Evolutionary conservation across 495 filamentous ascomycete species (phyloP), one percentile per base, ranked within the genome.

Genomic region (Penicillium nucicola): DNA sequence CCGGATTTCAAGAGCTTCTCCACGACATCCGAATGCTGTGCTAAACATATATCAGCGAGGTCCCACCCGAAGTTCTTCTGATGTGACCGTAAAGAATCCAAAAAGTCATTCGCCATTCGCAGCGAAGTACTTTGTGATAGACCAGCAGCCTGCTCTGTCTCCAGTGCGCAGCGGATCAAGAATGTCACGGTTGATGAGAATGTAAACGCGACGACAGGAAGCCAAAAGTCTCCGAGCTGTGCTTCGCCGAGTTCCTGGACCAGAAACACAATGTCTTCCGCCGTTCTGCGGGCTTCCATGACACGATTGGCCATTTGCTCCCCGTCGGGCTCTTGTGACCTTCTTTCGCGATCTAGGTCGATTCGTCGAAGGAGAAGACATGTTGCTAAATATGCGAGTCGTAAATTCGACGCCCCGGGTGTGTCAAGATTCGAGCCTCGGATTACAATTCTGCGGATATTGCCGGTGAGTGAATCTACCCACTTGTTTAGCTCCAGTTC

Each of bases 181-280:
- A 70, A 72, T 1, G 57, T 69, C 7, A 58, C 57, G 2, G 69
- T 58, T 6, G 65, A 60, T 0, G 63, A 59, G 6, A 69, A 50
- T 9, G 61, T 58, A 19, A 68, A 70, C 1, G 69, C 55, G 12
- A 59, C 53, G 0, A 61, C 58, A 17, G 69, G 64, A n/a, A 69
- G 47, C 69, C 69, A 72, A 17, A 70, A 72, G n/a, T 60, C 69
- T 0, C 48, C 39, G 14, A 67, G 34, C 4, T 66, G 57, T 3
- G 44, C 15, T 2, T 52, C 55, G 8, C 61, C 49, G 1, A 72
- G 55, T 39, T 70, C 67, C 34, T 70, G 66, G 1, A 69, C 51
- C 7, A 72, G 39, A 23, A 66, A 50, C 1, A 69, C 53, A 23
- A 76, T 67, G 8, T 68, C 68, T 28, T 72, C 63, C 0, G 72